phyloP scores from a whole-genome alignment of 2,329 filamentous ascomycete genomes.

The Hypoxylon sp. region DNA sequence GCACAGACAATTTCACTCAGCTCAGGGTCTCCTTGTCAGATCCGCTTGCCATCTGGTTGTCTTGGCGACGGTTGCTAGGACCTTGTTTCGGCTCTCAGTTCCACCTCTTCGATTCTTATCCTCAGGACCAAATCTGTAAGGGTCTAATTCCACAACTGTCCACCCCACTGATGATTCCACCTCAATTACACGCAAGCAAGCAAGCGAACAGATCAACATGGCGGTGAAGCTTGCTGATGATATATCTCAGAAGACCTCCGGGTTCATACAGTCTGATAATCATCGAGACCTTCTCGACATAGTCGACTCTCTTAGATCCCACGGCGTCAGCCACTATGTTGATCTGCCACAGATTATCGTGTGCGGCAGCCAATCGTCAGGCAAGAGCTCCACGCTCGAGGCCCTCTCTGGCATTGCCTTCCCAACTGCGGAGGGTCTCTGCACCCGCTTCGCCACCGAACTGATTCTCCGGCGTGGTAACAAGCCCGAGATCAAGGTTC shows the following conservation, averaged over 20 bases:
- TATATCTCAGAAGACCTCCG: slow-evolving; percentile 44
- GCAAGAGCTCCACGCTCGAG: slow-evolving; percentile 69
- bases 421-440: slow-evolving; percentile 67
- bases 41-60: background rate
- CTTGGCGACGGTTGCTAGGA: background rate
- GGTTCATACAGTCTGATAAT: slow-evolving; percentile 50
- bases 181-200: slow-evolving; percentile 31
- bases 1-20: too few species aligned
- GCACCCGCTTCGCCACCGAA: slow-evolving; percentile 73
- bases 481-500: slow-evolving; percentile 46
- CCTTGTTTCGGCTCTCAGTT: background rate
- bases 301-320: slow-evolving; percentile 54
- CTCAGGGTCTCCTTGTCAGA: background rate
- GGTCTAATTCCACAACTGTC: background rate
- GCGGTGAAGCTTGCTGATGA: slow-evolving; percentile 40
- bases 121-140: background rate
- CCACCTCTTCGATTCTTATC: slow-evolving; percentile 7
- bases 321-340: slow-evolving; percentile 53
- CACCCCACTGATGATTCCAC: background rate
- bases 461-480: slow-evolving; percentile 64
- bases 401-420: slow-evolving; percentile 70
- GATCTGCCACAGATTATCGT: slow-evolving; percentile 59
- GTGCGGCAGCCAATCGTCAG: slow-evolving; percentile 66
- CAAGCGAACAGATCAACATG: slow-evolving; percentile 35
- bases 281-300: slow-evolving; percentile 53